Base-by-base conservation (phyloP, 176 grass and related monocot species). In the Aegilops longissima region DNA sequence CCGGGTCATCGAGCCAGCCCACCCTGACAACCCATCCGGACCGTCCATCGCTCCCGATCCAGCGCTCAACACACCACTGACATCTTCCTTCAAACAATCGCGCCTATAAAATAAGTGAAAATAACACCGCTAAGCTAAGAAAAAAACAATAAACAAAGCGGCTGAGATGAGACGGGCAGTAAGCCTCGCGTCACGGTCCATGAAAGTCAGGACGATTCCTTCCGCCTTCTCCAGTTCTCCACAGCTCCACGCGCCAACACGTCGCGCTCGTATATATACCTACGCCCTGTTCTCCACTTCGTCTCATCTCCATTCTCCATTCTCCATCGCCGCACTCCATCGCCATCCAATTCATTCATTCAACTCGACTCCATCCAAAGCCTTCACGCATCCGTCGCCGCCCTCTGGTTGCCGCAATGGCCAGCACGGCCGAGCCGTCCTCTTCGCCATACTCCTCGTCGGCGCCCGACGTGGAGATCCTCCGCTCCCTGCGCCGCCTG, bases 401-500 rank as follows among this genome's bases (percentile, higher is more conserved):
- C 42, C 42, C 3, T 85, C 66, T 3, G 9, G 17, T 17, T 27
- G 2, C 62, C 4, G 11, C 61, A 80, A 86, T 86, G 84, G 75
- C 75, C 29, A 45, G 2, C 36, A 38, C 36, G 36, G 36, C 36
- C 65, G 30, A 33, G 23, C 29, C 25, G 5, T 17, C 56, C 34
- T 23, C 56, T 0, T 77, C 88, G 0, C 59, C 88, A 0, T 81
- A 83, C 62, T 87, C 87, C 3, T 87, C 92, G 24, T 80, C 93
- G 84, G 76, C 86, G 23, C 73, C 94, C 21, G 92, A 99, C 80
- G 80, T 11, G 30, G 89, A 91, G 35, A 65, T 94, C 8, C 89
- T 99, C 58, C 85, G 87, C 6, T 93, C 89, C 1, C 90, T 99
- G 36, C 97, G 91, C 82, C 88, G 94, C 52, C 82, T 99, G 70